Base-by-base conservation (phyloP, 345 rosid species). In the Boechera stricta region DNA sequence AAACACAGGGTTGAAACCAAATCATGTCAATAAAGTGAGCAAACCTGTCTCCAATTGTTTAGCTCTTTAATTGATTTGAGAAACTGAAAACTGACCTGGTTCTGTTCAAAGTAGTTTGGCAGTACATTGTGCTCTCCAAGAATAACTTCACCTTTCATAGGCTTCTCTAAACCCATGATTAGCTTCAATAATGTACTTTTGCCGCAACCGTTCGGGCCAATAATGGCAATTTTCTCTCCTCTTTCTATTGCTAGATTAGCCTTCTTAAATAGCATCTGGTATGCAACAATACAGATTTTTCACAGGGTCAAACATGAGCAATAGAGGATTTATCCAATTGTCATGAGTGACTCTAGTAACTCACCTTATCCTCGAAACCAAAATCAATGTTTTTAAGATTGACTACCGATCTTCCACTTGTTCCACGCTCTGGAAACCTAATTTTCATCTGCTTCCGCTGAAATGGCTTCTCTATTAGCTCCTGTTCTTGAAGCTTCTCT, bases 21-120 rank as follows among this genome's bases (percentile, higher is more conserved):
- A 64, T 7, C 52, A 51, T 8, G 60, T 67, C 48, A 61, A 68
- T 55, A 44, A 8, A 42, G 5, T 58, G n/a, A 51, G 35, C 5
- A 69, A 66, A 11, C 36, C 33, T 31, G 12, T 54, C 24, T 13
- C 15, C 41, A 45, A 51, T n/a, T 33, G 5, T 62, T 24, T 39
- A 58, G 59, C 52, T 15, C 15, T 28, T 29, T 28, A 42, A 63
- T 11, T 4, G 5, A 45, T 45, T 45, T 28, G 2, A 36, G 28
- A 4, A 4, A 53, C 16, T 28, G 39, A 9, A 36, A 42, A 69
- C 85, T 62, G 4, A 91, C 98, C 96, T 94, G 98, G 81, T 94
- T 94, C 85, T 94, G 98, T 83, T 94, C 98, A 79, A 94, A 94
- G 85, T 94, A 94, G 86, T 94, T 94, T 70, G 96, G 98, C 21